These are phyloP conservation scores for Porphyrellus cyaneotinctus DNA, from an alignment of 768 basidiomycete genomes.

Conservation along the genomic window DNA sequence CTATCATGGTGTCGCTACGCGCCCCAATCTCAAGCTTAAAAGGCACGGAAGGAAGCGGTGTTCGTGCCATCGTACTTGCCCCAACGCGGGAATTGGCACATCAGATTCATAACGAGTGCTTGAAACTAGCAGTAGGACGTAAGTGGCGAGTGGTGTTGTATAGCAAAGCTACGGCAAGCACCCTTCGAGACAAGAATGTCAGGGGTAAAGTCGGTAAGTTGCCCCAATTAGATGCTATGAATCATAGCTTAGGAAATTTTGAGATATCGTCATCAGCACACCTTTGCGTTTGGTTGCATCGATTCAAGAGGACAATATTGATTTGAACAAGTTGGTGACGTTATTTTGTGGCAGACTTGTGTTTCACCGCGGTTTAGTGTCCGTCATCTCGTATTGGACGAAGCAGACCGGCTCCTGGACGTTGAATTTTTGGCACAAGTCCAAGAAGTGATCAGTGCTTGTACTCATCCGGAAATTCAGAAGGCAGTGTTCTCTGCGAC, in stretches of 20 bases:
- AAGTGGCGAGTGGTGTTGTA: slow-evolving; percentile 82
- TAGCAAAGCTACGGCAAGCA: slow-evolving; percentile 86
- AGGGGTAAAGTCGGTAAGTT: slow-evolving; percentile 72
- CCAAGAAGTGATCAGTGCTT: slow-evolving; percentile 80
- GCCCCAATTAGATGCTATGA: slow-evolving; percentile 1
- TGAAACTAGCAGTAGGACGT: slow-evolving; percentile 74
- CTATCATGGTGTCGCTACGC: slow-evolving; percentile 61
- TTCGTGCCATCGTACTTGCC: slow-evolving; percentile 76
- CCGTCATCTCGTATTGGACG: slow-evolving; percentile 82
- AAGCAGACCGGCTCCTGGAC: slow-evolving; percentile 90
- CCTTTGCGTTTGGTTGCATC: slow-evolving; percentile 85
- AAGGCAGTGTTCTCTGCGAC: slow-evolving; percentile 96
- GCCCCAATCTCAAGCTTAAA: slow-evolving; percentile 51
- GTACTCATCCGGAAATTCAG: slow-evolving; percentile 63
- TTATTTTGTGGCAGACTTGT: slow-evolving; percentile 1
- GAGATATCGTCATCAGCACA: slow-evolving; percentile 90
- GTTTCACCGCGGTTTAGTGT: slow-evolving; percentile 47
- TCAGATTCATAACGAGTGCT: slow-evolving; percentile 89
- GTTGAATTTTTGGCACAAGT: slow-evolving; percentile 84
- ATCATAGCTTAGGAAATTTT: background rate
- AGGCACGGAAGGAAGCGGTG: slow-evolving; percentile 48
- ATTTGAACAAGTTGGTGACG: slow-evolving; percentile 63
- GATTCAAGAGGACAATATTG: slow-evolving; percentile 61
- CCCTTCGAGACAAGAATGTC: slow-evolving; percentile 66
- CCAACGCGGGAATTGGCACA: slow-evolving; percentile 96